Evolutionary conservation across 306 rosid genomes (phyloP).

Genomic region (Cicer pinnatifidum): DNA sequence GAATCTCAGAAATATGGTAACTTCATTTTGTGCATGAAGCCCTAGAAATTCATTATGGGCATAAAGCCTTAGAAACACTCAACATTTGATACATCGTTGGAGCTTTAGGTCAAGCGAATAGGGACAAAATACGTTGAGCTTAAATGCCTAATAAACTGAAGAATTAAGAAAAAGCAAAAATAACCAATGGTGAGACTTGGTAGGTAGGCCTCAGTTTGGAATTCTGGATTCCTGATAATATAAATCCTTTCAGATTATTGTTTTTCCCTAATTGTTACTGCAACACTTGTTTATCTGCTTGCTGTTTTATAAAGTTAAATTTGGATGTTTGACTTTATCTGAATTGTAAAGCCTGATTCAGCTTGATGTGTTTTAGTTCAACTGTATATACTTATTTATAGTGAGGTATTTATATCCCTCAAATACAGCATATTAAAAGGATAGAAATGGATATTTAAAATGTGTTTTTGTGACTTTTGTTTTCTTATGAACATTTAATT

Average conservation of each 20-base stretch:
- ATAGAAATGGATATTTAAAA: constrained; percentile 2
- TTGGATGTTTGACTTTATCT: background rate
- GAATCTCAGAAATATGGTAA: constrained; percentile 1
- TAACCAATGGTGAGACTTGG: background rate
- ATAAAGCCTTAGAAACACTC: constrained; percentile 22
- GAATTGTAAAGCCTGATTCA: constrained; percentile 6
- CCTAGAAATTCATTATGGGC: constrained; percentile 27
- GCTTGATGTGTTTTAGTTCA: background rate
- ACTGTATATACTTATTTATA: constrained; percentile 3
- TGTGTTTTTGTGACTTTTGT: constrained; percentile 18
- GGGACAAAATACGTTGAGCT: constrained; percentile 4
- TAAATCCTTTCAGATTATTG: constrained; percentile 4
- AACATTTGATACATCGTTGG: background rate
- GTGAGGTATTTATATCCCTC: too few species aligned
- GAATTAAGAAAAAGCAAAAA: background rate
- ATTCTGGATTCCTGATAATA: background rate
- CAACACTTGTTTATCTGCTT: constrained; percentile 3
- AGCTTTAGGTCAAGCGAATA: background rate
- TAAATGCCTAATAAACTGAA: constrained; percentile 12
- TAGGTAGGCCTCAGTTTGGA: constrained; percentile 20
- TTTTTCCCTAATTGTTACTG: constrained; percentile 11
- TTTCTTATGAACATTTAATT: constrained; percentile 21
- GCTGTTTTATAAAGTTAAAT: constrained; percentile 8
- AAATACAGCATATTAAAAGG: constrained; percentile 5
- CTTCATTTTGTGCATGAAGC: background rate